These are phyloP conservation scores for Perkinsus chesapeaki DNA, from an alignment of 169 alveolate species.

Conservation along the genomic window DNA sequence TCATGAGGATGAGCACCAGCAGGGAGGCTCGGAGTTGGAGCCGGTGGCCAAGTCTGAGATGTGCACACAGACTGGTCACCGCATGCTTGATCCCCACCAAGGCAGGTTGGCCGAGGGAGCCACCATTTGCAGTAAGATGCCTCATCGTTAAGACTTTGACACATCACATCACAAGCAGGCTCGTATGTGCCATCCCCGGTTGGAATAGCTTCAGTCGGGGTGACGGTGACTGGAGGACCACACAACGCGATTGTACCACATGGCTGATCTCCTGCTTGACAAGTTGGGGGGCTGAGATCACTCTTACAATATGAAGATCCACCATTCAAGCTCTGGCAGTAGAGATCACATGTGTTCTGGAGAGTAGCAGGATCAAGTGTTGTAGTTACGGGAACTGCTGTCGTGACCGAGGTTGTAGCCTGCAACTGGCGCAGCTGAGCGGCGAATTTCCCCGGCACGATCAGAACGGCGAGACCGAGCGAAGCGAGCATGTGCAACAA, in stretches of 20 bases:
- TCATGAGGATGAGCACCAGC: neutral
- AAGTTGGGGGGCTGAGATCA: neutral
- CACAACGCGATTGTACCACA: neutral
- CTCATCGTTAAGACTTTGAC: neutral
- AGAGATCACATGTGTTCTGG: neutral
- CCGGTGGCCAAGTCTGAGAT: neutral
- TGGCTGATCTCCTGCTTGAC: neutral
- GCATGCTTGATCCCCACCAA: neutral
- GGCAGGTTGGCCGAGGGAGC: neutral
- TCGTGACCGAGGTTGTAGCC: neutral
- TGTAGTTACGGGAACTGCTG: neutral
- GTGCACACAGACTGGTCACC: neutral
- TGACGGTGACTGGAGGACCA: neutral
- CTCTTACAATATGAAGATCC: neutral
- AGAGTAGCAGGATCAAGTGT: neutral
- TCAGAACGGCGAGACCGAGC: too few relatives aligned
- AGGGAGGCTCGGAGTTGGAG: neutral
- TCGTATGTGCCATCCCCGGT: neutral
- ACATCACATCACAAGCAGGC: neutral
- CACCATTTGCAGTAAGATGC: neutral
- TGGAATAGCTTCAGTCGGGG: neutral
- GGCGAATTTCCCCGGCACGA: too few relatives aligned
- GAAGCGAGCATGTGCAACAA: too few relatives aligned
- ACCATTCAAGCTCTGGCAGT: neutral
- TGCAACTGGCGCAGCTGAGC: too few relatives aligned